phyloP scores from a whole-genome alignment of 2,329 filamentous ascomycete genomes.

The Passalora sequoiae region DNA sequence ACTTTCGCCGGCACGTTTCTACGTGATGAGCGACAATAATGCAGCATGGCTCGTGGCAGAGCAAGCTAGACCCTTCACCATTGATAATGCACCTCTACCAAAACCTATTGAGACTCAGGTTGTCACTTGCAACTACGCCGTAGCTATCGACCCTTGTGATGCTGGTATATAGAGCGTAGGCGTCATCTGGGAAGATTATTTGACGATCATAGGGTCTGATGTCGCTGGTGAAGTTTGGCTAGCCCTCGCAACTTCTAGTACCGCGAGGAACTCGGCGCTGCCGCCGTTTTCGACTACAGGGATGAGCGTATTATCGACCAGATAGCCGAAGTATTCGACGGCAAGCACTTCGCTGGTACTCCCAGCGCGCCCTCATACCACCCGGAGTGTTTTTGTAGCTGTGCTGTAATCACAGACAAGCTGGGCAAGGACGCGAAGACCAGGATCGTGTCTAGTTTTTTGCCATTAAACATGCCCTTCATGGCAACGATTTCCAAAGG shows the following conservation, averaged over 20 bases:
- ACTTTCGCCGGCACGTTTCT: too few species aligned
- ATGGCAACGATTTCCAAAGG: conserved; percentile 6
- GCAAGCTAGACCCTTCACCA: conserved; percentile 17
- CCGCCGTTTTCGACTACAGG: conserved; percentile 44
- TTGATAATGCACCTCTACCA: conserved; percentile 22
- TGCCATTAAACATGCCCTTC: conserved; percentile 12
- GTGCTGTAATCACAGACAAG: conserved; percentile 8
- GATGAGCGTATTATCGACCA: conserved; percentile 33
- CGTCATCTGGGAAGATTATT: conserved; percentile 22
- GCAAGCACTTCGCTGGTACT: conserved; percentile 31
- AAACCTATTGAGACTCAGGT: conserved; percentile 28
- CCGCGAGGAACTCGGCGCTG: conserved; percentile 43
- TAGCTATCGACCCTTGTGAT: conserved; percentile 40
- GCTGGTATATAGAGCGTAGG: conserved; percentile 31
- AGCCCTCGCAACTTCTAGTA: conserved; percentile 43
- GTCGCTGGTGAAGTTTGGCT: conserved; percentile 31
- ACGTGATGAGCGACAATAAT: conserved; percentile 12
- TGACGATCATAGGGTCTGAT: conserved; percentile 29
- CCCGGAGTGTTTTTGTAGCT: conserved; percentile 5
- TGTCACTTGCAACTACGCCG: conserved; percentile 34
- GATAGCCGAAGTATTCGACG: conserved; percentile 29
- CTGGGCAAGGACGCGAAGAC: conserved; percentile 5
- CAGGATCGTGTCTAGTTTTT: conserved; percentile 13
- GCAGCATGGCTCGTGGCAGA: conserved; percentile 21
- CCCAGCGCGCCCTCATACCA: conserved; percentile 18